Percentiles rank a stretch among this genome's conserved stretches.
Conservation (phyloP, 2,329 filamentous ascomycete genomes). For the Botrytis sinoallii region DNA sequence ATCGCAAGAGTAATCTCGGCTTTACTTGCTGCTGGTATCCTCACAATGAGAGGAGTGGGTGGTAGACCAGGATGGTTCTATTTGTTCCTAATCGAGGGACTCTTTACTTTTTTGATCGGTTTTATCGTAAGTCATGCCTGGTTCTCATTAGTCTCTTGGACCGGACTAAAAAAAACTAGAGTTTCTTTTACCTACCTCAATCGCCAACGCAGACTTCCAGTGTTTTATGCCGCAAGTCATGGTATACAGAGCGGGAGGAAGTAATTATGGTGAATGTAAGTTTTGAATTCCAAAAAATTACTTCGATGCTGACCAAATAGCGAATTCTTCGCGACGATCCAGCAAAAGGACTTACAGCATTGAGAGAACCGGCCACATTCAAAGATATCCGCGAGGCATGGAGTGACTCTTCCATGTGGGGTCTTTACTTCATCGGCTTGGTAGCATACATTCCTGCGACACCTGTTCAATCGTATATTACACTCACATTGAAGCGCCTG, state of each 20-base stretch:
- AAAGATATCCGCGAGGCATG: slow-evolving; percentile 46
- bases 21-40: slow-evolving; percentile 54
- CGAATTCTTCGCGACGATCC: slow-evolving; percentile 54
- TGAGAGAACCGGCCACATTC: slow-evolving; percentile 47
- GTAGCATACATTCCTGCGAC: slow-evolving; percentile 29
- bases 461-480: slow-evolving; percentile 28
- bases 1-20: slow-evolving; percentile 50
- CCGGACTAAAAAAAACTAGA: not conserved
- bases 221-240: slow-evolving; percentile 33
- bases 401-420: slow-evolving; percentile 54
- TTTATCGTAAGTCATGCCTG: not conserved
- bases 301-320: slow-evolving; percentile 33
- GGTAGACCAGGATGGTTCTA: slow-evolving; percentile 56
- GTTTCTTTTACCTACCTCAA: slow-evolving; percentile 5
- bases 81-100: slow-evolving; percentile 46
- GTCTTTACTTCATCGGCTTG: slow-evolving; percentile 44
- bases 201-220: slow-evolving; percentile 2
- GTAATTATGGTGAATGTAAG: slow-evolving; percentile 55
- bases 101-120: slow-evolving; percentile 27
- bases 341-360: slow-evolving; percentile 47
- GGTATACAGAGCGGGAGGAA: slow-evolving; percentile 60
- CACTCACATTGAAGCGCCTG: slow-evolving; percentile 29
- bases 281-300: not conserved
- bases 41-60: slow-evolving; percentile 52
- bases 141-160: not conserved